Evolutionary conservation across 2,329 filamentous ascomycete species (phyloP).

Genomic region (Fusarium foetens): DNA sequence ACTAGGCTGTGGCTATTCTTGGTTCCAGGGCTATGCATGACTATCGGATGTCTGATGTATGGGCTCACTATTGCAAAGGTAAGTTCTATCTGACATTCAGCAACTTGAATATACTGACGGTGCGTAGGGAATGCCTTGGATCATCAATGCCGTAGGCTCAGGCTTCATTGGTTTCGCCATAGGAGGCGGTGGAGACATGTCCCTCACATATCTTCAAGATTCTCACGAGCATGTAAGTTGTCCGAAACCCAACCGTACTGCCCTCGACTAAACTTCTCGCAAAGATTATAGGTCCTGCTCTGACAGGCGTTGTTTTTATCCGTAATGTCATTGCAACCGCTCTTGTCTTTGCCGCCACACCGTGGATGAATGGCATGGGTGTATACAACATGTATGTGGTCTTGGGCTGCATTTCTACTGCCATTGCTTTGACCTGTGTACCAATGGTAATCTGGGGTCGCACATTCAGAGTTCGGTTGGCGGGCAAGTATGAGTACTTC

Average conservation of each 20-base stretch:
- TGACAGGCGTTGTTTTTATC: constrained; percentile 30
- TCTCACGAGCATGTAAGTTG: constrained; percentile 27
- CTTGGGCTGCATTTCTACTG: constrained; percentile 15
- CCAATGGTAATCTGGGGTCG: constrained; percentile 32
- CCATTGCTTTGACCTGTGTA: constrained; percentile 21
- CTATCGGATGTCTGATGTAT: constrained; percentile 33
- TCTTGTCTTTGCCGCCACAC: constrained; percentile 24
- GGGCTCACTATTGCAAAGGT: constrained; percentile 31
- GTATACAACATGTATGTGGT: constrained; percentile 32
- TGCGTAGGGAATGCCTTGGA: constrained; percentile 33
- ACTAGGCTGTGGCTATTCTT: constrained; percentile 34
- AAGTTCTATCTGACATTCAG: fast-evolving
- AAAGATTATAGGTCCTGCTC: constrained; percentile 29
- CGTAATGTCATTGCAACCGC: constrained; percentile 28
- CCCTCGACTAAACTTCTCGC: fast-evolving
- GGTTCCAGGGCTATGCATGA: constrained; percentile 22
- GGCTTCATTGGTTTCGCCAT: constrained; percentile 35
- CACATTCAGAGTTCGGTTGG: constrained; percentile 8
- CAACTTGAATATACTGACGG: fast-evolving
- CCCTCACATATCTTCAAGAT: constrained; percentile 33
- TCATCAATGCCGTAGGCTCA: constrained; percentile 29
- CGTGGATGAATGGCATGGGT: constrained; percentile 30
- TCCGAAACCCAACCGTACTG: fast-evolving
- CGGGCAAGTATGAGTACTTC: constrained; percentile 23
- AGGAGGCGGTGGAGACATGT: constrained; percentile 30